These are phyloP conservation scores for Crucihimalaya himalaica DNA, from an alignment of 345 rosid genomes.

Conservation along the genomic window DNA sequence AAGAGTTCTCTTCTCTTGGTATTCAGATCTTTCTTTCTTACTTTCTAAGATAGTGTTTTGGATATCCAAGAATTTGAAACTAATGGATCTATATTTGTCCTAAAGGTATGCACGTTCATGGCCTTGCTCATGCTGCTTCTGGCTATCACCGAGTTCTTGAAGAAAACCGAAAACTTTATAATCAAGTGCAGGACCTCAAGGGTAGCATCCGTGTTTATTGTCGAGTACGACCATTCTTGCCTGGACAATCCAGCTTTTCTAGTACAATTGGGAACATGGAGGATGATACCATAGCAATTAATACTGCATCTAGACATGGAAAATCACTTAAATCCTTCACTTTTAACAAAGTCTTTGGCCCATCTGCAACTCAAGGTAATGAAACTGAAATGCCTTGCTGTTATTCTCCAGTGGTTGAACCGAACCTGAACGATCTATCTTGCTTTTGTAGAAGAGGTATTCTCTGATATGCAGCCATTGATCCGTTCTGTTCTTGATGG, in stretches of 20 bases:
- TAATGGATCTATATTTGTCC: slow-evolving; percentile 19
- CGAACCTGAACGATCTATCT: slow-evolving; percentile 18
- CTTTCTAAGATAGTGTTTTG: slow-evolving; percentile 3
- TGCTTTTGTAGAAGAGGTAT: slow-evolving; percentile 79
- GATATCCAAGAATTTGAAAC: slow-evolving; percentile 5
- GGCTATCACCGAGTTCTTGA: slow-evolving; percentile 92
- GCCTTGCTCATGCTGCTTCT: slow-evolving; percentile 92
- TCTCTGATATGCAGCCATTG: slow-evolving; percentile 94
- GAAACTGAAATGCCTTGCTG: background rate
- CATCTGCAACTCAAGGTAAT: slow-evolving; percentile 87
- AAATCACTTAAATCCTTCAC: slow-evolving; percentile 72
- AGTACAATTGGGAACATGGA: slow-evolving; percentile 70
- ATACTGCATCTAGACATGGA: slow-evolving; percentile 73
- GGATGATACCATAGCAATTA: slow-evolving; percentile 71
- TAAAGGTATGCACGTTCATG: slow-evolving; percentile 79
- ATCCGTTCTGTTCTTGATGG: slow-evolving; percentile 97
- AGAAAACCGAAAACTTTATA: slow-evolving; percentile 93
- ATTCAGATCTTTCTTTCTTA: slow-evolving; percentile 23
- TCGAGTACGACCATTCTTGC: slow-evolving; percentile 85
- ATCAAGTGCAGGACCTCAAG: slow-evolving; percentile 95
- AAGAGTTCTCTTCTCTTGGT: slow-evolving; percentile 87
- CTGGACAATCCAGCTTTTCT: slow-evolving; percentile 64
- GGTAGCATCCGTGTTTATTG: slow-evolving; percentile 98
- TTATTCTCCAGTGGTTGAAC: slow-evolving; percentile 1
- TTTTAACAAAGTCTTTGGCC: slow-evolving; percentile 94